Percentiles rank a stretch among this genome's conserved stretches.
Conservation (phyloP, 2,329 filamentous ascomycete genomes). For the Chrysoporthe austroafricana region DNA sequence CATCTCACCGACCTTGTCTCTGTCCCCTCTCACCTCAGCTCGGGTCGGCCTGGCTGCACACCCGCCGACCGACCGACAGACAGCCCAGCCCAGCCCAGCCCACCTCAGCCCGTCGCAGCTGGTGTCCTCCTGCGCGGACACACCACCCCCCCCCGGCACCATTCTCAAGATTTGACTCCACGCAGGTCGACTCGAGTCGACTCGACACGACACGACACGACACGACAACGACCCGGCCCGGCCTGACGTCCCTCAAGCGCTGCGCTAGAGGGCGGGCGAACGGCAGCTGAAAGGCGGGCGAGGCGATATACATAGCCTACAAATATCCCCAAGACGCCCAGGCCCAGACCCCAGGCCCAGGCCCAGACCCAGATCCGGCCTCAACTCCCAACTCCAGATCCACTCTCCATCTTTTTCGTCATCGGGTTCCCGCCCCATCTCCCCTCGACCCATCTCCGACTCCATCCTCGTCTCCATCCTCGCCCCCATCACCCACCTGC, state of each 20-base stretch:
- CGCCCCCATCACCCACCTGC: not conserved
- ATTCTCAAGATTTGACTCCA: not conserved
- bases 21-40: slow-evolving; percentile 15
- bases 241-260: slow-evolving; percentile 1
- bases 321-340: not conserved
- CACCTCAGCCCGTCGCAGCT: not conserved
- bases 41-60: not conserved
- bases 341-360: slow-evolving; percentile 1
- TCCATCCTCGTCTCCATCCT: not conserved
- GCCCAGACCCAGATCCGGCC: slow-evolving; percentile 1
- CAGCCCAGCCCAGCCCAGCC: not conserved
- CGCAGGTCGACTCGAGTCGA: not conserved
- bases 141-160: not conserved
- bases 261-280: not conserved
- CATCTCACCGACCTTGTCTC: slow-evolving; percentile 8
- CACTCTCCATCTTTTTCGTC: not conserved
- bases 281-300: not conserved
- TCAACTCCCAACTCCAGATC: slow-evolving; percentile 4
- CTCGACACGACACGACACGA: not conserved
- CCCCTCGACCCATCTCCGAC: slow-evolving; percentile 9
- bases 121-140: not conserved
- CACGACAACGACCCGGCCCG: not conserved
- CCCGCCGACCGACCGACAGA: not conserved
- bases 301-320: slow-evolving; percentile 2
- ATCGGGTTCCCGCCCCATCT: slow-evolving; percentile 5